Base-by-base conservation (phyloP, 495 filamentous ascomycete genomes). In the Delitschia confertaspora region DNA sequence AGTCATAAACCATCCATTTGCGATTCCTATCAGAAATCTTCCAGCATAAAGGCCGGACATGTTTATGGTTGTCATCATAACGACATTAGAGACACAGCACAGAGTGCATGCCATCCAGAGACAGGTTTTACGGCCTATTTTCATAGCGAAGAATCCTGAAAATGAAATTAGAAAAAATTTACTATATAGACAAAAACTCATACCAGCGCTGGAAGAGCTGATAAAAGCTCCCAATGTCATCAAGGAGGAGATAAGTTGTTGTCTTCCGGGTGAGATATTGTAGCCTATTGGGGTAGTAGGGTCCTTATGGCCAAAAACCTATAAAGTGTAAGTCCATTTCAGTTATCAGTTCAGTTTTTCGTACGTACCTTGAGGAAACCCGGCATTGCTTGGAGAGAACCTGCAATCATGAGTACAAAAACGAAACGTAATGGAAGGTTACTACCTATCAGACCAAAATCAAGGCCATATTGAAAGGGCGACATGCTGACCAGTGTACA, bases 211-310 rank as follows among this genome's bases (percentile, higher is more conserved):
- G 4, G 65, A 69, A 11, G 75, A 78, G 31, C 64, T 68, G 19
- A 78, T 61, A 54, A 79, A 76, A 33, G 75, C 73, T 29, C 75
- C 74, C 19, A 79, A 66, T 2, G 72, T 73, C 74, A 78, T 78
- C 33, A 80, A 61, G 13, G 69, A 72, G 4, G 71, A 70, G 44
- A 77, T 75, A 38, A 68, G 68, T 55, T 73, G 75, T 47, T 77
- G 74, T 2, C 69, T 60, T 17, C 62, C 64, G 21, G 69, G 65
- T 5, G 64, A 53, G 36, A 78, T 70, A 47, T 78, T 78, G 63
- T 69, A 77, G 7, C 74, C 74, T 11, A 72, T 54, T 0, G 68
- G 55, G 6, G 60, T 65, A 0, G 52, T 47, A 1, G 72, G 65
- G 9, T 69, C 66, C 20, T 45, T 6, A 25, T 51, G 47, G 5